These are phyloP conservation scores for Erigeron philadelphicus DNA, from an alignment of 140 eudicot species.

Conservation along the genomic window DNA sequence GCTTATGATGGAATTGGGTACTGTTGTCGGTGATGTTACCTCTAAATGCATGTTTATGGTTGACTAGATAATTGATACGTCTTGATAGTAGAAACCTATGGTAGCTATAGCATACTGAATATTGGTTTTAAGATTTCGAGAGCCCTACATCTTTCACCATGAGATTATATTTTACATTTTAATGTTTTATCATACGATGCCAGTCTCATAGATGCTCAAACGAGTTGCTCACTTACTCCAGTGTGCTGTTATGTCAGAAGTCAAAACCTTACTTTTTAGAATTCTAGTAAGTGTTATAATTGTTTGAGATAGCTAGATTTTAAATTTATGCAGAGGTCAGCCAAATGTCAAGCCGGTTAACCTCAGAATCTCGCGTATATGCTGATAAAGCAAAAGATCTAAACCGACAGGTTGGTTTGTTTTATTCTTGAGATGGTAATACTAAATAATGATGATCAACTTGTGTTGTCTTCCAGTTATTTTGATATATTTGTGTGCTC, in stretches of 20 bases:
- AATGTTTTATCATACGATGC: neutral
- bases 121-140: neutral
- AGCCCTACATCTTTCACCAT: neutral
- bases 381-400: conserved; percentile 93
- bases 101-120: no score
- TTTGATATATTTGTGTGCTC: neutral
- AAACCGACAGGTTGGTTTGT: conserved; percentile 81
- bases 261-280: neutral
- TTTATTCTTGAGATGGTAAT: neutral
- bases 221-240: conserved; percentile 1
- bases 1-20: no score
- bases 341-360: conserved; percentile 98
- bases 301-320: conserved; percentile 5
- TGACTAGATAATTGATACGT: neutral
- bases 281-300: conserved; percentile 7
- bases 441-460: neutral
- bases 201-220: neutral
- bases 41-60: neutral
- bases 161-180: neutral
- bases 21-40: no score
- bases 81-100: neutral
- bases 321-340: conserved; percentile 81
- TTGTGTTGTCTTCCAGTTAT: neutral
- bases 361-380: conserved; percentile 94
- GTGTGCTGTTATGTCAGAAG: neutral